phyloP scores from a whole-genome alignment of 495 filamentous ascomycete genomes.

The Beverwykella pulmonaria region DNA sequence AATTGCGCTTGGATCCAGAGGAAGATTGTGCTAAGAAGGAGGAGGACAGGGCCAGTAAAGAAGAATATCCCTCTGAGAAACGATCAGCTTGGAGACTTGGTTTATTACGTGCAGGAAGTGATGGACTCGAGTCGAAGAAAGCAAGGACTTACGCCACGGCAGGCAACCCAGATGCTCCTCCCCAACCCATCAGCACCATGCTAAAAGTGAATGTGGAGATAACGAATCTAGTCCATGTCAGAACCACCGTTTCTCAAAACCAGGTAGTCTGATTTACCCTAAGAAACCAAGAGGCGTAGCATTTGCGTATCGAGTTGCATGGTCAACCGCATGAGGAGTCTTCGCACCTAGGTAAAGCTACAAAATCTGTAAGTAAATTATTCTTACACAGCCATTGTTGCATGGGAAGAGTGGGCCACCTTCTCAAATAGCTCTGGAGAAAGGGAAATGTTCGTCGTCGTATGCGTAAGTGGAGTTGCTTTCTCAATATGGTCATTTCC shows the following conservation, averaged over 20 bases:
- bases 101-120: neutral
- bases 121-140: neutral
- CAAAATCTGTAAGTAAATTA: neutral
- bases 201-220: slow-evolving; percentile 48
- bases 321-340: slow-evolving; percentile 53
- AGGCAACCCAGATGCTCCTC: slow-evolving; percentile 51
- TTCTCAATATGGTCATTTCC: slow-evolving; percentile 21
- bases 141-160: slow-evolving; percentile 49
- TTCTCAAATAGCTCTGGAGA: slow-evolving; percentile 62
- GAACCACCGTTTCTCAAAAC: neutral
- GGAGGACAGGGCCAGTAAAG: slow-evolving; percentile 56
- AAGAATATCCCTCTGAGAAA: slow-evolving; percentile 56
- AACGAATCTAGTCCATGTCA: slow-evolving; percentile 45
- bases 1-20: slow-evolving; percentile 59
- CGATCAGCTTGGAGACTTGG: neutral
- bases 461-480: slow-evolving; percentile 16
- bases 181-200: slow-evolving; percentile 60
- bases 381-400: neutral
- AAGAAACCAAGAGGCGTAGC: slow-evolving; percentile 53
- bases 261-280: slow-evolving; percentile 37
- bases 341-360: slow-evolving; percentile 60
- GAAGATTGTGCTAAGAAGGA: slow-evolving; percentile 53
- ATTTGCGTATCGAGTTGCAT: slow-evolving; percentile 57
- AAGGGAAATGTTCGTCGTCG: slow-evolving; percentile 37
- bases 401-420: slow-evolving; percentile 28